phyloP scores from a whole-genome alignment of 345 rosid genomes.

The Noccaea bulbosa region DNA sequence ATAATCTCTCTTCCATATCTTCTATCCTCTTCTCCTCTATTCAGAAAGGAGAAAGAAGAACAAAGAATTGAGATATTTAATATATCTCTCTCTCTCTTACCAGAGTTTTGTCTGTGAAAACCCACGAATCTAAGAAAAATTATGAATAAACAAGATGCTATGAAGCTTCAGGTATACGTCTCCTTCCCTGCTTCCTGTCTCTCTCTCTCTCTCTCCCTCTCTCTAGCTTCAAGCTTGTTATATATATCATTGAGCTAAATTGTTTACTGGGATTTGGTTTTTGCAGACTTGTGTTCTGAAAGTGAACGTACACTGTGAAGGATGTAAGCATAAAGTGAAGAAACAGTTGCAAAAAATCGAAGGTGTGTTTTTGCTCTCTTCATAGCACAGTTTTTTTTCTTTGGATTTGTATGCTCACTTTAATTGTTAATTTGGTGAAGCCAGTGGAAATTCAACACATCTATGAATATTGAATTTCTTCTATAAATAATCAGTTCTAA shows the following conservation, averaged over 20 bases:
- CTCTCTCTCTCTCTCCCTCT: background rate
- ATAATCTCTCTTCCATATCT: conserved; percentile 20
- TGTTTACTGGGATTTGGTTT: conserved; percentile 11
- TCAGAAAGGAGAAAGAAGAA: conserved; percentile 12
- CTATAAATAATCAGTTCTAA: background rate
- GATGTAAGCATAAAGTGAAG: conserved; percentile 84
- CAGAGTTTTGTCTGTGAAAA: conserved; percentile 28
- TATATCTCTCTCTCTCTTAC: background rate
- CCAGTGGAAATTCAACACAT: background rate
- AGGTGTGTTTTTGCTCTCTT: conserved; percentile 50
- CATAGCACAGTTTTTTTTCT: background rate
- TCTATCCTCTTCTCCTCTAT: conserved; percentile 27
- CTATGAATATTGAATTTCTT: background rate
- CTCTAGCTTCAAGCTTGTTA: background rate
- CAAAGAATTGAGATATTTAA: conserved; percentile 10
- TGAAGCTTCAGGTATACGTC: conserved; percentile 77
- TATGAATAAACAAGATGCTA: conserved; percentile 75
- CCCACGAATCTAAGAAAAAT: conserved; percentile 19
- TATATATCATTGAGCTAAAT: conserved; percentile 8
- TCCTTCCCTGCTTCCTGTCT: conserved; percentile 8
- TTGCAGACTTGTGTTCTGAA: conserved; percentile 83
- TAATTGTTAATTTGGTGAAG: background rate
- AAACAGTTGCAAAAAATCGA: conserved; percentile 76
- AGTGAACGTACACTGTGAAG: conserved; percentile 94
- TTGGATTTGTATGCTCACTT: background rate